Percentiles rank a stretch among this genome's conserved stretches.
phyloP scores from a whole-genome alignment of 768 basidiomycete species.

The Lactarius vividus region DNA sequence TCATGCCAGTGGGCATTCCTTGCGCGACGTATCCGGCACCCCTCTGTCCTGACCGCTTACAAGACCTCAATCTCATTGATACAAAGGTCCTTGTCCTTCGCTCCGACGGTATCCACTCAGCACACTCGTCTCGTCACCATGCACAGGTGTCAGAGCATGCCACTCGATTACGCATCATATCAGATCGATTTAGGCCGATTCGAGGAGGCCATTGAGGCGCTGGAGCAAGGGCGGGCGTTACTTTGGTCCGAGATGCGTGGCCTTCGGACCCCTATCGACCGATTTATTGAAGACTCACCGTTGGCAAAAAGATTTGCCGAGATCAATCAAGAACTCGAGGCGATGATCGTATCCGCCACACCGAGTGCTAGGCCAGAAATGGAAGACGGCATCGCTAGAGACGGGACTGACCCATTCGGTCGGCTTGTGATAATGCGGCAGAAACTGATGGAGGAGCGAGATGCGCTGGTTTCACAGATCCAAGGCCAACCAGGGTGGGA shows the following conservation, averaged over 20 bases:
- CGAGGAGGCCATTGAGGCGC: constrained; percentile 11
- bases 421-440: not conserved
- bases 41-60: not conserved
- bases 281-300: not conserved
- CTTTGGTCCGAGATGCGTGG: constrained; percentile 16
- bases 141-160: not conserved
- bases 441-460: too few species aligned
- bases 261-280: not conserved
- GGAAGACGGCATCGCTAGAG: not conserved
- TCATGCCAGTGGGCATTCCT: not conserved
- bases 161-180: constrained; percentile 8
- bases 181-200: constrained; percentile 6
- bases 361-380: not conserved
- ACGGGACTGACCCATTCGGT: not conserved
- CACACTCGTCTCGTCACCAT: not conserved
- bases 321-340: not conserved
- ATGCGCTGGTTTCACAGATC: too few species aligned
- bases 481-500: not conserved
- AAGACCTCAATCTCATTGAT: not conserved
- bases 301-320: not conserved
- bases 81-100: not conserved
- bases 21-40: not conserved
- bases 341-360: not conserved
- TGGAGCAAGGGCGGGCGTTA: constrained; percentile 8
- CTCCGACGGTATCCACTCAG: not conserved